Percentiles rank a stretch among this genome's conserved stretches.
phyloP scores from a whole-genome alignment of 495 filamentous ascomycete species.

The Xylaria venustula region DNA sequence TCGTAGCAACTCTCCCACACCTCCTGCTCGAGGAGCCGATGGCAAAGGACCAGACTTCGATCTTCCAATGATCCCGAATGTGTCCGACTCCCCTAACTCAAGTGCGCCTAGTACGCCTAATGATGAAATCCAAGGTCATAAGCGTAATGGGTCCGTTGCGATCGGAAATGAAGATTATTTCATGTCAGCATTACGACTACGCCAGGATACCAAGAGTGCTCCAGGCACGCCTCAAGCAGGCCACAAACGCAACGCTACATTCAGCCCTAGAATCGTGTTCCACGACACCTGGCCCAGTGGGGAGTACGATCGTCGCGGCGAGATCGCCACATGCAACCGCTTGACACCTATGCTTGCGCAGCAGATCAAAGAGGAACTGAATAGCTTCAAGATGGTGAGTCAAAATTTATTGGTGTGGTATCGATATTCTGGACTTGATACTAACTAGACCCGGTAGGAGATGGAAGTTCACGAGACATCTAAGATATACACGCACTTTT shows the following conservation, averaged over 20 bases:
- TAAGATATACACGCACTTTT: constrained; percentile 99
- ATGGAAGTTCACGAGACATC: constrained; percentile 99
- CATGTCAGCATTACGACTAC: constrained; percentile 66
- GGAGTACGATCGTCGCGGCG: constrained; percentile 94
- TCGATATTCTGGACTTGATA: background rate
- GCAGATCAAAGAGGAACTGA: constrained; percentile 99
- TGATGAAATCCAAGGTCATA: constrained; percentile 64
- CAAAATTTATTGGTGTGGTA: too few relatives aligned
- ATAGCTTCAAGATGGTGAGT: constrained; percentile 98
- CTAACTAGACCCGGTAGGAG: constrained; percentile 63
- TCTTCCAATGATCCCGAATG: constrained; percentile 52
- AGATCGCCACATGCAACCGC: constrained; percentile 96
- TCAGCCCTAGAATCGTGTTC: constrained; percentile 91
- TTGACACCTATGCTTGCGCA: constrained; percentile 96
- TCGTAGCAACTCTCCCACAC: constrained; percentile 63
- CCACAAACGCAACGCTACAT: constrained; percentile 72
- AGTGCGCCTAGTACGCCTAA: constrained; percentile 80
- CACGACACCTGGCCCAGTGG: constrained; percentile 93
- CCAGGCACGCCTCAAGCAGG: constrained; percentile 71
- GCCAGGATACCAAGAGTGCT: constrained; percentile 67
- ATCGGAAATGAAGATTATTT: constrained; percentile 90
- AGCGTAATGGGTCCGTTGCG: constrained; percentile 62
- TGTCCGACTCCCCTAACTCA: constrained; percentile 75
- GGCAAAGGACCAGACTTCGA: constrained; percentile 47
- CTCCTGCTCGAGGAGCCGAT: constrained; percentile 59